Percentiles rank a stretch among this genome's conserved stretches.
phyloP scores from a whole-genome alignment of 257 asterid species.

The Solanum gracilifrons region DNA sequence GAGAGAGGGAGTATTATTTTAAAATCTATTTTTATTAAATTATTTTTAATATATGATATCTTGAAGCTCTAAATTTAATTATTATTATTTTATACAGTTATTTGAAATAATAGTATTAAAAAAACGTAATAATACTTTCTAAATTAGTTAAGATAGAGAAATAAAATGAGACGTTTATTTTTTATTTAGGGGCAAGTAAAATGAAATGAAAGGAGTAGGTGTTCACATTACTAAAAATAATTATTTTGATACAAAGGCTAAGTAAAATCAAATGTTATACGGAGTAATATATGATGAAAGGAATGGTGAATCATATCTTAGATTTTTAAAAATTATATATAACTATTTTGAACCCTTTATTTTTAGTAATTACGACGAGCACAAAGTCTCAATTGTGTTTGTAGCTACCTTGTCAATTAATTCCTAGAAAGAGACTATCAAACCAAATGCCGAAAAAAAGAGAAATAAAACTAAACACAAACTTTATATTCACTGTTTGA shows the following conservation, averaged over 20 bases:
- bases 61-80: no score
- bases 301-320: no score
- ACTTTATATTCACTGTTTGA: conserved; percentile 13
- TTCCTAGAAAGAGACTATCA: conserved; percentile 7
- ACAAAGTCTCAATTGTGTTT: neutral
- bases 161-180: neutral
- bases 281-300: neutral
- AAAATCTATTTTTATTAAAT: no score
- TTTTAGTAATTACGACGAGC: neutral
- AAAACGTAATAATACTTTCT: neutral
- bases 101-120: neutral
- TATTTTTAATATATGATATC: no score
- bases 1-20: no score
- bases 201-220: no score
- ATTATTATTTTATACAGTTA: no score
- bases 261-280: neutral
- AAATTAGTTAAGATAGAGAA: neutral
- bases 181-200: no score
- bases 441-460: conserved; percentile 21
- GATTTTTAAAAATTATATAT: no score
- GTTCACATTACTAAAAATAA: no score
- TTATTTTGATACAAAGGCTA: no score
- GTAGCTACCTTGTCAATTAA: conserved; percentile 24
- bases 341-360: neutral
- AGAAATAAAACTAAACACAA: conserved; percentile 4